phyloP scores from a whole-genome alignment of 257 asterid species.

The Eucommia ulmoides region DNA sequence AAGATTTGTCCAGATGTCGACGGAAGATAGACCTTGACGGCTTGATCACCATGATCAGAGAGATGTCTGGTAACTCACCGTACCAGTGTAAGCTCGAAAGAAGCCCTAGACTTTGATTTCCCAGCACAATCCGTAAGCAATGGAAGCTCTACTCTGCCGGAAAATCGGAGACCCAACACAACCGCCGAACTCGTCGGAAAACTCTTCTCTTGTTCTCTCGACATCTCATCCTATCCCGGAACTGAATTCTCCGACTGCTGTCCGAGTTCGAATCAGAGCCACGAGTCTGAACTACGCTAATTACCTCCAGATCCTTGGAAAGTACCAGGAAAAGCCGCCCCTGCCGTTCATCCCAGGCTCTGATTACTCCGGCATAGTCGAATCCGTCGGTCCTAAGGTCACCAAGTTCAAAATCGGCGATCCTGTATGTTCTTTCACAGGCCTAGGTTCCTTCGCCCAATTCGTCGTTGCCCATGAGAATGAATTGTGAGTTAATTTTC shows the following conservation, averaged over 20 bases:
- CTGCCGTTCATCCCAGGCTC: constrained; percentile 87
- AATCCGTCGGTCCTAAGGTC: constrained; percentile 51
- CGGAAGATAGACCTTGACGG: too few species aligned
- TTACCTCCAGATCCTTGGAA: constrained; percentile 76
- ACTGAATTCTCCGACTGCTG: constrained; percentile 45
- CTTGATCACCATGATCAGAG: too few species aligned
- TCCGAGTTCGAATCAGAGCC: constrained; percentile 67
- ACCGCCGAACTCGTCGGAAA: constrained; percentile 25
- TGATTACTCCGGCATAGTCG: constrained; percentile 83
- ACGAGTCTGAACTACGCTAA: constrained; percentile 91
- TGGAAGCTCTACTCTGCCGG: constrained; percentile 88
- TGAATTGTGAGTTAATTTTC: constrained; percentile 33
- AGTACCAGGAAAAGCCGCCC: constrained; percentile 82
- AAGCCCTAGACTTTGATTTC: too few species aligned
- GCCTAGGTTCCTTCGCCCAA: constrained; percentile 76
- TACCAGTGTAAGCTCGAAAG: too few species aligned
- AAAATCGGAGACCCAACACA: constrained; percentile 77
- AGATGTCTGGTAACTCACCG: too few species aligned
- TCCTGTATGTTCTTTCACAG: constrained; percentile 57
- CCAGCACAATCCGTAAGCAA: too few species aligned
- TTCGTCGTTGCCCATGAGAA: constrained; percentile 72
- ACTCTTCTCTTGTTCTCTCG: constrained; percentile 46
- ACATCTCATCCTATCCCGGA: constrained; percentile 53
- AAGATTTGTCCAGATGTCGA: too few species aligned
- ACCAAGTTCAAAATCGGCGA: constrained; percentile 76